Evolutionary conservation across 2,329 filamentous ascomycete genomes (phyloP).

Genomic region (Pseudonectria foliicola): DNA sequence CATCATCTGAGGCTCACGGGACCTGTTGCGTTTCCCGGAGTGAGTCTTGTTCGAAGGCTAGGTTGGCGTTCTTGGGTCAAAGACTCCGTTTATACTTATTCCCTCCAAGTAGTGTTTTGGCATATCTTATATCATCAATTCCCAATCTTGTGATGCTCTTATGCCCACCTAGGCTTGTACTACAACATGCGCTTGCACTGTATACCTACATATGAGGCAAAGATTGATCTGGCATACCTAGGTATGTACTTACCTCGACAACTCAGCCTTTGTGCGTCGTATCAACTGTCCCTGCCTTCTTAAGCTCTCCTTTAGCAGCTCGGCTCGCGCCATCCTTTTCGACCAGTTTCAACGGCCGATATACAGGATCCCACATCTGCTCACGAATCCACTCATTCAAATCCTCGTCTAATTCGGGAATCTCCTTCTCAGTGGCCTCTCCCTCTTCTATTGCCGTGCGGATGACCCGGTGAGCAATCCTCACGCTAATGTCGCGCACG

Average conservation of each 20-base stretch:
- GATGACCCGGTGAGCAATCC: slow-evolving; percentile 71
- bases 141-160: too few relatives aligned
- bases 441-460: slow-evolving; percentile 62
- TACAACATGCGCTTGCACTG: too few relatives aligned
- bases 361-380: slow-evolving; percentile 75
- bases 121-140: slow-evolving; percentile 3
- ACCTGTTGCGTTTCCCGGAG: slow-evolving; percentile 2
- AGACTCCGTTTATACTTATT: slow-evolving; percentile 12
- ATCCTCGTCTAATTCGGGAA: slow-evolving; percentile 50
- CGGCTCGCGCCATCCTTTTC: slow-evolving; percentile 43
- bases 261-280: slow-evolving; percentile 7
- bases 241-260: too few relatives aligned
- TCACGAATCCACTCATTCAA: slow-evolving; percentile 65
- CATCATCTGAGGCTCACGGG: slow-evolving; percentile 32
- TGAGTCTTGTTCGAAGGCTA: slow-evolving; percentile 11
- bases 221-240: too few relatives aligned
- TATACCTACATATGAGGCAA: too few relatives aligned
- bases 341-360: slow-evolving; percentile 56
- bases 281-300: slow-evolving; percentile 23
- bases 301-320: slow-evolving; percentile 40
- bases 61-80: slow-evolving; percentile 18
- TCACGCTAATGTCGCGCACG: slow-evolving; percentile 68
- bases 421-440: slow-evolving; percentile 55
- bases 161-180: too few relatives aligned
- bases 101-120: slow-evolving; percentile 6